Base-by-base conservation (phyloP, 768 basidiomycete genomes). In the Brasilioporus rufonigricans region DNA sequence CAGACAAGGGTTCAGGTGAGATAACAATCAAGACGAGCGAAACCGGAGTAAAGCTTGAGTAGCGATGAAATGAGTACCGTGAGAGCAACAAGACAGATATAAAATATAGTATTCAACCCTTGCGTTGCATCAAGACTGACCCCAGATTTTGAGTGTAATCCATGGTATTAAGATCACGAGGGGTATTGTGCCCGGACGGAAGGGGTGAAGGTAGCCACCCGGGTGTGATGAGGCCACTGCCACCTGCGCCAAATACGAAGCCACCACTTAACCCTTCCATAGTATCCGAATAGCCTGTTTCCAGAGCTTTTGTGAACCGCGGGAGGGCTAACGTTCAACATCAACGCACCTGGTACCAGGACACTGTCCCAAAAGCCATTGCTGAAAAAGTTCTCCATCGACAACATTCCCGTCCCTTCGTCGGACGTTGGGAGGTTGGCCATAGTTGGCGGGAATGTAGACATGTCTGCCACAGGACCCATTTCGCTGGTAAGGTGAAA, bases 401-500 rank as follows among this genome's bases (percentile, higher is more conserved):
- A 85, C 57, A 93, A 65, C 73, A 79, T 70, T 39, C 77, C 78
- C 53, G 68, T 66, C 44, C 69, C 67, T 56, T 74, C 74, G 67
- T 72, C 72, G 33, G 77, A 67, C 35, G 67, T 44, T 50, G 78
- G 76, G 52, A 74, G 52, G 5, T 83, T 77, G 45, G 83, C 86
- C 87, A 91, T 91, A 49, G 87, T 91, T n/a, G 91, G 91, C 46
- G 90, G 91, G 80, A 92, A 92, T 51, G 84, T 90, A 44, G 86
- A 82, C 62, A 92, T 84, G 67, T 92, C 90, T 57, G 80, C 82
- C 16, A 85, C 88, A 5, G 88, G 89, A 0, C 90, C 91, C 87
- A 91, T 91, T 76, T 93, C 91, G 50, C 89, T 77, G 49, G 84
- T 83, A 62, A 89, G 86, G 55, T 86, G 82, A 71, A 86, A 90